Evolutionary conservation across 768 basidiomycete species (phyloP), one percentile per base, ranked within the genome.

Genomic region (Albatrellus ellisii): DNA sequence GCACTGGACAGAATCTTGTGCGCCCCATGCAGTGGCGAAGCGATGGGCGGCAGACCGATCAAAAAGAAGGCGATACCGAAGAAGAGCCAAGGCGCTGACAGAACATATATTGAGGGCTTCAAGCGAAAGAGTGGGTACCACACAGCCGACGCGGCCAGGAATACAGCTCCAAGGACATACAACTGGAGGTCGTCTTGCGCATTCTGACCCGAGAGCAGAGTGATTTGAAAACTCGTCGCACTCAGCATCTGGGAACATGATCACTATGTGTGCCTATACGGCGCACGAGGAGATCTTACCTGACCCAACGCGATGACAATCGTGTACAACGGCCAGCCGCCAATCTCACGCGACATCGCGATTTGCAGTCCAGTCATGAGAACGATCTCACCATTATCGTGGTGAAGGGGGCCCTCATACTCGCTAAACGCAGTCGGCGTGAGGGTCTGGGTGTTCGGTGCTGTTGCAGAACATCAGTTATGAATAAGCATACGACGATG

Each of bases 221-320:
- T 92, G 54, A 94, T 84, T 62, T 95, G 91, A 75, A 92, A 95
- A 54, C 89, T 92, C 24, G 87, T 89, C 3, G 88, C 88, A 43
- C 81, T 78, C 48, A 90, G 62, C 82, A 90, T 88, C 74, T 82
- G 20, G 9, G 14, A 42, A 40, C 17, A 7, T 14, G 12, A n/a
- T 9, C 1, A 32, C 20, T 31, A 17, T 42, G 26, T 12, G 15
- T 4, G 4, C n/a, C 20, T 18, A 22, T 11, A 6, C 14, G 6
- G n/a, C 7, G 15, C 32, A 54, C 50, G 24, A 18, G 43, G 48
- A 39, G 22, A 32, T 52, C 71, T 35, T 36, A 75, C 73, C 68
- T 87, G 90, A 26, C 90, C 90, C 24, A 83, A 49, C 22, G 79
- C 89, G 46, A 94, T 84, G 53, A 92, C 66, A 52, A 92, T 83